Evolutionary conservation across 306 rosid genomes (phyloP).

Genomic region (Pueraria montana): DNA sequence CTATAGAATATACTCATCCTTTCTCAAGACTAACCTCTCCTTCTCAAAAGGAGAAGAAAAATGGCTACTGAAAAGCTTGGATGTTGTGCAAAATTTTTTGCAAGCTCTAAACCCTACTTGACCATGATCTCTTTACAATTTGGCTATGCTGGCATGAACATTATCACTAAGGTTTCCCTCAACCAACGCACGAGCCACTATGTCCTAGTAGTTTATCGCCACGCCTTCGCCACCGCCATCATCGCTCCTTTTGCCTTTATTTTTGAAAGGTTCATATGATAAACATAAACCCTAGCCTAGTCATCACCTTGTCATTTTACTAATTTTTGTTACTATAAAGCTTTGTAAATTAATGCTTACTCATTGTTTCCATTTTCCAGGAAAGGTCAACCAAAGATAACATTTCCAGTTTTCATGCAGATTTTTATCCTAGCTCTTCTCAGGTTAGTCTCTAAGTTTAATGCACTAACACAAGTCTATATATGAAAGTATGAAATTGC

Average conservation of each 20-base stretch:
- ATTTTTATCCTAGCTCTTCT: constrained; percentile 82
- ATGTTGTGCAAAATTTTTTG: constrained; percentile 56
- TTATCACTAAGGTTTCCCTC: constrained; percentile 86
- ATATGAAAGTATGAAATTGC: neutral
- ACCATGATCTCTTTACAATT: constrained; percentile 91
- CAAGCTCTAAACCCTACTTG: constrained; percentile 78
- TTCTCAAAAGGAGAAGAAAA: constrained; percentile 15
- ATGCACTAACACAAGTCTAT: neutral
- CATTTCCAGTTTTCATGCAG: constrained; percentile 72
- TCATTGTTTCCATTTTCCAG: constrained; percentile 55
- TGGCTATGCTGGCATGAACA: constrained; percentile 96
- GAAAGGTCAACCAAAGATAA: constrained; percentile 87
- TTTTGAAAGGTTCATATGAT: constrained; percentile 70
- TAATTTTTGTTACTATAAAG: neutral
- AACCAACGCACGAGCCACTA: constrained; percentile 96
- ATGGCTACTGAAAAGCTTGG: constrained; percentile 61
- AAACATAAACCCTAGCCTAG: too few species aligned
- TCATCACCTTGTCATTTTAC: neutral
- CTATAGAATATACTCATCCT: neutral
- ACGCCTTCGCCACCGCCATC: constrained; percentile 79
- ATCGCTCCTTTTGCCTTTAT: constrained; percentile 84
- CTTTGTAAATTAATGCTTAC: constrained; percentile 6
- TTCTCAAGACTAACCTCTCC: neutral
- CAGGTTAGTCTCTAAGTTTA: constrained; percentile 63
- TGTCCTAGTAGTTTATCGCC: constrained; percentile 94